Evolutionary conservation across 371 early-diverging fungal species (phyloP), one percentile per base, ranked within the genome.

Genomic region (Coemansia sp.): DNA sequence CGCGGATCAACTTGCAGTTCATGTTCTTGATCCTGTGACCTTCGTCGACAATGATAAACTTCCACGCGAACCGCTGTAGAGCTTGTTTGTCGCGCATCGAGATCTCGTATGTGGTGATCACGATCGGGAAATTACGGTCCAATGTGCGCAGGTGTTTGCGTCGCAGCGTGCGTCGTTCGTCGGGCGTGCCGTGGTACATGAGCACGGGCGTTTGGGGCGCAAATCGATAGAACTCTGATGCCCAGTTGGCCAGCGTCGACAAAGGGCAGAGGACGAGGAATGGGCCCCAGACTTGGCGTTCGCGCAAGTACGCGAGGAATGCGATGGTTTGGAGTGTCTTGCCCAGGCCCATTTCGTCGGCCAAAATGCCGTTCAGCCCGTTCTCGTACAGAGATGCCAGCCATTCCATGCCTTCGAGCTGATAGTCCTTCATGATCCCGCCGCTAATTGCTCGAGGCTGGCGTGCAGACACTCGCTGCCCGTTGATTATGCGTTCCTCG

Each of bases 271-370:
- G 92, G 31, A 99, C 86, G n/a, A 99, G 81, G 72, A 92, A 95
- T 2, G 99, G 98, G 2, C 96, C 97, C 81, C 89, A 85, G n/a
- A 94, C 91, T 63, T 88, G 82, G 75, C 87, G 86, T 59, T 92
- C 91, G 56, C 87, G 85, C 63, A 94, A 82, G 80, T 88, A 90
- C 29, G 92, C 90, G 37, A 99, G 82, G 68, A 98, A 94, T 11
- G 94, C 85, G 60, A 99, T 98, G 0, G 95, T 93, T 84, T 99
- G 99, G 42, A 99, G 81, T 0, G 99, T 99, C 89, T 95, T 95
- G 65, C 94, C 95, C 26, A 99, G 84, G 53, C 97, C 99, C 98
- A 99, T 98, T 73, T 99, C 97, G 81, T 99, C 98, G 14, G 99
- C 99, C 48, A 99, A 79, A 71, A 99, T 99, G 31, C 99, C 97